A percentile compares a stretch with the other conserved stretches of the same genome.
Evolutionary conservation across 176 grass and related monocot species (phyloP).

Genomic region (Dactylis glomerata): DNA sequence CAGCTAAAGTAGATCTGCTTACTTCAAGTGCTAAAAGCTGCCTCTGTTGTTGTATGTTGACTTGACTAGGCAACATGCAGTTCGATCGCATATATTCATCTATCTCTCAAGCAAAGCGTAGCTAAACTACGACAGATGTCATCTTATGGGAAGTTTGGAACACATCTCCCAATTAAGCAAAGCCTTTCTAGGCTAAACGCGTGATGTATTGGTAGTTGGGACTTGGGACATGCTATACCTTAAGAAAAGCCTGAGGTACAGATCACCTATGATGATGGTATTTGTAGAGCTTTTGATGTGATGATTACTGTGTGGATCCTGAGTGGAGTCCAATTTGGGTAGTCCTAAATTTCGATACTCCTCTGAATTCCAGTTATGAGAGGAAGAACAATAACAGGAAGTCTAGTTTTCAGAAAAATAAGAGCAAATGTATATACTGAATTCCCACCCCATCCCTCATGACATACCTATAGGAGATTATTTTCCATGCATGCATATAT

Average conservation of each 20-base stretch:
- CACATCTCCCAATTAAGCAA: neutral
- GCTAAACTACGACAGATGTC: neutral
- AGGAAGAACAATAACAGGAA: no score
- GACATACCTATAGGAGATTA: neutral
- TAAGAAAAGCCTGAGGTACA: neutral
- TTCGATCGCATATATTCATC: neutral
- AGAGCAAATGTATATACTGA: neutral
- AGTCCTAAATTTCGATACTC: neutral
- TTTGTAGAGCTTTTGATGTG: neutral
- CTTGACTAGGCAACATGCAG: constrained; percentile 25
- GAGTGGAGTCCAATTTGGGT: neutral
- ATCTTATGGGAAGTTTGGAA: neutral
- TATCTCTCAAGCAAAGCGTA: constrained; percentile 12
- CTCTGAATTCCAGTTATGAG: neutral
- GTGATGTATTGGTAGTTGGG: neutral
- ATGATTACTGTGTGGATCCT: neutral
- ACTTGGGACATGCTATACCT: no score
- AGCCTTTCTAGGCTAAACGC: neutral
- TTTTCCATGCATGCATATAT: neutral
- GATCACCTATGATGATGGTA: neutral
- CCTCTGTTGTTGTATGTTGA: constrained; percentile 17
- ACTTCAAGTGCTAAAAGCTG: constrained; percentile 36
- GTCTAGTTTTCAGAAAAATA: neutral
- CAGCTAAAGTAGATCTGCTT: neutral
- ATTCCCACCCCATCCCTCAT: neutral